These are phyloP conservation scores for Dendrobium huoshanense DNA, from an alignment of 106 monocot species.

Conservation along the genomic window DNA sequence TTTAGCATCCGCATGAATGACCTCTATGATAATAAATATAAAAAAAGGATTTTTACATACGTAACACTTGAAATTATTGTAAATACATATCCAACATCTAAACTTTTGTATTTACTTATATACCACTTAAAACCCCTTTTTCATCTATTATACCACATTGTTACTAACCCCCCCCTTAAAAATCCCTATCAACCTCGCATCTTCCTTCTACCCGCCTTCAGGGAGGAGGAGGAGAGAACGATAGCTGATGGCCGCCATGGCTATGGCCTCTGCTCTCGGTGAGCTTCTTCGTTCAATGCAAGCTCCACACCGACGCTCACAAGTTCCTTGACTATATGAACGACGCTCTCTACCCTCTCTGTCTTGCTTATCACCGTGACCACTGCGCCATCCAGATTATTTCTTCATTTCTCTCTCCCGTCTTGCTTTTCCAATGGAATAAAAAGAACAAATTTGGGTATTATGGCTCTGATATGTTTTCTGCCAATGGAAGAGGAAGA, in stretches of 20 bases:
- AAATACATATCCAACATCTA: no score
- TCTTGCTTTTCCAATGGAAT: neutral
- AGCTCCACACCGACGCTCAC: slow-evolving; percentile 67
- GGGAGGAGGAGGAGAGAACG: slow-evolving; percentile 12
- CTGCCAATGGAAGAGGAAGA: neutral
- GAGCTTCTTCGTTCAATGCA: slow-evolving; percentile 85
- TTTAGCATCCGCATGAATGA: no score
- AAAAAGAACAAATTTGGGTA: neutral
- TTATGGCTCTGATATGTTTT: neutral
- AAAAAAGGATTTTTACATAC: no score
- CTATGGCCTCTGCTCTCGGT: slow-evolving; percentile 57
- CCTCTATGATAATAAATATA: no score
- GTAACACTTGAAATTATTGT: no score
- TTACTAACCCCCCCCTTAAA: no score
- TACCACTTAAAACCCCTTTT: no score
- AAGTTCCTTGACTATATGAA: slow-evolving; percentile 81
- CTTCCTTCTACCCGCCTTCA: neutral
- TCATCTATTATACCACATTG: no score
- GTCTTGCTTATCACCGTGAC: slow-evolving; percentile 56
- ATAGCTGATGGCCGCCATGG: slow-evolving; percentile 73
- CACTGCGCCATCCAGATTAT: slow-evolving; percentile 79
- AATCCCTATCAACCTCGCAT: no score
- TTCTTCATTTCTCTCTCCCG: neutral
- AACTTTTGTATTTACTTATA: no score
- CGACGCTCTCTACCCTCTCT: slow-evolving; percentile 77